Conservation (phyloP, 2,329 filamentous ascomycete genomes). For the Pseudogymnoascus sp. region DNA sequence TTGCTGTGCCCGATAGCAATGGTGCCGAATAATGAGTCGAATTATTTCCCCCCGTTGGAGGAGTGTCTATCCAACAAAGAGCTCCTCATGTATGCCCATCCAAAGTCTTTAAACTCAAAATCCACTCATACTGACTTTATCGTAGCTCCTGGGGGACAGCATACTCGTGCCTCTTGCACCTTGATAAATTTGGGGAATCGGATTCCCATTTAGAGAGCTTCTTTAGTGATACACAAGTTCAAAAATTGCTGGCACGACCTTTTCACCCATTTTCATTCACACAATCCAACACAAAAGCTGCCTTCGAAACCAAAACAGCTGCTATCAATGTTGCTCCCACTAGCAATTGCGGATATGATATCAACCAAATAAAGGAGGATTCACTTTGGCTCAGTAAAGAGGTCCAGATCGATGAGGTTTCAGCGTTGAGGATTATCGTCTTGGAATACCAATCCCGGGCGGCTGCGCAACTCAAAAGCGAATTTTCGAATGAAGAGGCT, state of each 20-base stretch:
- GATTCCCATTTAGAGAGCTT: slow-evolving; percentile 51
- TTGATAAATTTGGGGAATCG: slow-evolving; percentile 49
- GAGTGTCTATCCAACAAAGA: slow-evolving; percentile 74
- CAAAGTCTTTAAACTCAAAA: slow-evolving; percentile 14
- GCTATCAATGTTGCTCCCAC: slow-evolving; percentile 73
- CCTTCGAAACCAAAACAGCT: slow-evolving; percentile 76
- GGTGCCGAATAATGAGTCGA: slow-evolving; percentile 59
- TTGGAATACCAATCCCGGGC: slow-evolving; percentile 77
- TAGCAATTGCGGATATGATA: slow-evolving; percentile 56
- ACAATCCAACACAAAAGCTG: slow-evolving; percentile 54
- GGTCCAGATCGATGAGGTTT: slow-evolving; percentile 68
- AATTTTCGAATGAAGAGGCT: slow-evolving; percentile 69
- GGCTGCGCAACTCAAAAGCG: slow-evolving; percentile 59
- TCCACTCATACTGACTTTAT: slow-evolving; percentile 16
- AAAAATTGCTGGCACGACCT: slow-evolving; percentile 59
- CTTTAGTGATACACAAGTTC: slow-evolving; percentile 59
- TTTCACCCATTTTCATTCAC: slow-evolving; percentile 57
- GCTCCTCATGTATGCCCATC: slow-evolving; percentile 61
- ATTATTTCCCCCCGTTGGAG: slow-evolving; percentile 77
- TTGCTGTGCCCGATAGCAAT: slow-evolving; percentile 50
- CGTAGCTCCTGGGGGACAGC: slow-evolving; percentile 54
- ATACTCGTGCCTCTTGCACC: slow-evolving; percentile 47
- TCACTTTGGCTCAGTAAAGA: slow-evolving; percentile 76
- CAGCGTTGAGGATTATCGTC: slow-evolving; percentile 69
- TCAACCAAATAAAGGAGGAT: slow-evolving; percentile 76